Percentiles rank a stretch among this genome's conserved stretches.
Evolutionary conservation across 2,329 filamentous ascomycete species (phyloP).

Genomic region (Rhynchosporium graminicola): DNA sequence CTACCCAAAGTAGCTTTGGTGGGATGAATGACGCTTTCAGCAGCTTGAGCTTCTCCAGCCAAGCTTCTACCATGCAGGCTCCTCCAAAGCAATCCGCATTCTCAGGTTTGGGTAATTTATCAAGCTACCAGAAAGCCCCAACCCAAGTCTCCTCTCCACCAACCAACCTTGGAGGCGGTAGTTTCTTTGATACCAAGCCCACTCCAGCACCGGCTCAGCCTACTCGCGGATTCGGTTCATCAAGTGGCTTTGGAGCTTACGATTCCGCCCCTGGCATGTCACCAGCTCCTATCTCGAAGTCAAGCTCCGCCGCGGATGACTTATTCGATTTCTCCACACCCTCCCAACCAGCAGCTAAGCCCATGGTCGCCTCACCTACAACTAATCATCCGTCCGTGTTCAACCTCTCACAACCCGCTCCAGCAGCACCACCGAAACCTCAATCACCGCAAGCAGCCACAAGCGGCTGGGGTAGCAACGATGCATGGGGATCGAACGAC

Average conservation of each 20-base stretch:
- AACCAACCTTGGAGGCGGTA: conserved; percentile 59
- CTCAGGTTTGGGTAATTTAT: conserved; percentile 47
- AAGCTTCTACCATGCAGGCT: conserved; percentile 47
- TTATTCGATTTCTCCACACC: conserved; percentile 75
- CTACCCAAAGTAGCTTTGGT: conserved; percentile 45
- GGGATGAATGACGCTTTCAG: conserved; percentile 80
- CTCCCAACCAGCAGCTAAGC: conserved; percentile 45
- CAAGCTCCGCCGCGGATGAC: conserved; percentile 66
- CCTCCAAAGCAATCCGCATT: conserved; percentile 50
- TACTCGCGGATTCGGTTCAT: conserved; percentile 54
- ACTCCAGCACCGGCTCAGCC: conserved; percentile 45
- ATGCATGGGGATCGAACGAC: conserved; percentile 75
- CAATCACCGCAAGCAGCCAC: conserved; percentile 44
- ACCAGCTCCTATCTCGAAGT: conserved; percentile 42
- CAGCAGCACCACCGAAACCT: conserved; percentile 44
- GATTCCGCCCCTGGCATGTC: conserved; percentile 47
- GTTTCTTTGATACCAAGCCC: conserved; percentile 81
- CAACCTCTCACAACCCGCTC: conserved; percentile 64
- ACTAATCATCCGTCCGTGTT: conserved; percentile 65
- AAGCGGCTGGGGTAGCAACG: conserved; percentile 44
- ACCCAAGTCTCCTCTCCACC: conserved; percentile 50
- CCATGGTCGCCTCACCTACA: conserved; percentile 41
- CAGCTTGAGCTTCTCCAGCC: conserved; percentile 60
- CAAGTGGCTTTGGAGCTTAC: conserved; percentile 65
- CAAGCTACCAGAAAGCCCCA: conserved; percentile 44